A percentile compares a stretch with the other conserved stretches of the same genome.
Evolutionary conservation across 768 basidiomycete genomes (phyloP).

Genomic region (Hypholoma sublateritium): DNA sequence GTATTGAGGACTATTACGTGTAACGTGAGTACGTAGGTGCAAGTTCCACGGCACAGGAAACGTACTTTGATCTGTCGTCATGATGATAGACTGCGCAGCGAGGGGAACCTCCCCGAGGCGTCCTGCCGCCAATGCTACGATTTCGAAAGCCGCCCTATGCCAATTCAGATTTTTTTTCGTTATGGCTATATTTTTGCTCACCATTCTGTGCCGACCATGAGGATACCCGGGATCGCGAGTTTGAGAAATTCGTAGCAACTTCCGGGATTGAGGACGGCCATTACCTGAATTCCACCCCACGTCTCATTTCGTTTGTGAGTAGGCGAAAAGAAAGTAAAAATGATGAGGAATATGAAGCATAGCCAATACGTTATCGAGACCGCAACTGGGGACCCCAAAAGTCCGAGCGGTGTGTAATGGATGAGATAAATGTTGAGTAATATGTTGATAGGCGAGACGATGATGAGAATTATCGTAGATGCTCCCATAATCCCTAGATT

Average conservation of each 20-base stretch:
- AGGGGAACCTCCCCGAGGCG: constrained; percentile 64
- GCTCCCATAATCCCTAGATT: constrained; percentile 70
- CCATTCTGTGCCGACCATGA: constrained; percentile 85
- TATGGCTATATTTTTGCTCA: constrained; percentile 25
- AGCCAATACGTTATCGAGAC: constrained; percentile 72
- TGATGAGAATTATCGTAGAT: constrained; percentile 61
- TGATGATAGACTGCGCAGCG: constrained; percentile 76
- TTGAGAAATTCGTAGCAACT: constrained; percentile 60
- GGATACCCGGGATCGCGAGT: constrained; percentile 73
- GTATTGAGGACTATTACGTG: constrained; percentile 58
- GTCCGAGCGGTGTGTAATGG: constrained; percentile 59
- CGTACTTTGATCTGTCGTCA: constrained; percentile 77
- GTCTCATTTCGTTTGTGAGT: constrained; percentile 55
- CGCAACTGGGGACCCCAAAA: constrained; percentile 67
- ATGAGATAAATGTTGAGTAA: constrained; percentile 59
- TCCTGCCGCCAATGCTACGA: constrained; percentile 77
- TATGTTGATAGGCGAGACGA: constrained; percentile 67
- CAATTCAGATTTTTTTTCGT: background rate
- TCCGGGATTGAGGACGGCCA: constrained; percentile 40
- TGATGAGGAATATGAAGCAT: constrained; percentile 54
- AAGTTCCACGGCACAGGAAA: background rate
- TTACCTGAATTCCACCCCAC: constrained; percentile 59
- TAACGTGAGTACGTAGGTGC: background rate
- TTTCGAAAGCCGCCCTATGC: constrained; percentile 78
- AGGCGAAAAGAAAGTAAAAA: constrained; percentile 50